Conservation (phyloP, 139 green algal species). For the Axilococcus clingmanii region DNA sequence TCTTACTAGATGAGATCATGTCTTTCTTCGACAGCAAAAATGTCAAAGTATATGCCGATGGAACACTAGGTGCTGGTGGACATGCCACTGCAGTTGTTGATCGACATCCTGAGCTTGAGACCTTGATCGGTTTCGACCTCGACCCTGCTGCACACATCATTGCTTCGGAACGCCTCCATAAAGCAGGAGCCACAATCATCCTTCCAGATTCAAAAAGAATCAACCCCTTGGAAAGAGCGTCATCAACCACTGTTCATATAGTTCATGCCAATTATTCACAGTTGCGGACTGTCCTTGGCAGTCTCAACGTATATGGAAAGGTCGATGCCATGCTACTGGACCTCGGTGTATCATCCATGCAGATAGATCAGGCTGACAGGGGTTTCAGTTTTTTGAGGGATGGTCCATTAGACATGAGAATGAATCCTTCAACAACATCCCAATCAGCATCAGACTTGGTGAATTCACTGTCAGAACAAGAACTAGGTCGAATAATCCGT, state of each 20-base stretch:
- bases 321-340: slow-evolving; percentile 86
- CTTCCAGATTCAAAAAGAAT: background rate
- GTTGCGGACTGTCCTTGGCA: slow-evolving; percentile 13
- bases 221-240: too few relatives aligned
- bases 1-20: slow-evolving; percentile 60
- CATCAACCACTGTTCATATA: too few relatives aligned
- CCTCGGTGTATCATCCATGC: slow-evolving; percentile 94
- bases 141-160: slow-evolving; percentile 68
- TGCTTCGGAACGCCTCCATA: slow-evolving; percentile 40
- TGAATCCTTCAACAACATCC: slow-evolving; percentile 51
- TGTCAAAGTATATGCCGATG: slow-evolving; percentile 62
- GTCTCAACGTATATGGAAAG: background rate
- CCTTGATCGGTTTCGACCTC: slow-evolving; percentile 73
- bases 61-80: slow-evolving; percentile 79
- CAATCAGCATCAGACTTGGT: slow-evolving; percentile 70
- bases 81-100: slow-evolving; percentile 57
- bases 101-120: slow-evolving; percentile 61
- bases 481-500: slow-evolving; percentile 72
- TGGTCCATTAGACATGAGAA: slow-evolving; percentile 84
- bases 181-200: background rate
- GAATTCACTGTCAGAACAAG: slow-evolving; percentile 75
- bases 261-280: slow-evolving; percentile 23
- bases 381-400: slow-evolving; percentile 81
- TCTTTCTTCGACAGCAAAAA: slow-evolving; percentile 28
- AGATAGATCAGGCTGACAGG: slow-evolving; percentile 73